Base-by-base conservation (phyloP, 2,329 filamentous ascomycete genomes). In the Aureobasidium pullulans region DNA sequence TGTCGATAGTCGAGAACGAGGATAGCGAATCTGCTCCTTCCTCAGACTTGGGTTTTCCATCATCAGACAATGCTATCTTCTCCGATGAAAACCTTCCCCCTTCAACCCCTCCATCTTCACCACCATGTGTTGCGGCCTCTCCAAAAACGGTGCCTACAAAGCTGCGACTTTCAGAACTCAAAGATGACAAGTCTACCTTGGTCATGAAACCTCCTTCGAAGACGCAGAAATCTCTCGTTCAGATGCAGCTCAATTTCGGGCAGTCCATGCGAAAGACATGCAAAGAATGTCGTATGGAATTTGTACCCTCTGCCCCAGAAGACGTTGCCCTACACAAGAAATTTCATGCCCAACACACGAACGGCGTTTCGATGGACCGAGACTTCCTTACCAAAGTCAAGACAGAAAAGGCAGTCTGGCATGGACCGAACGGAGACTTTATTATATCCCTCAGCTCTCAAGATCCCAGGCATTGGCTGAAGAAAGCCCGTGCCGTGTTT, bases 231-330 rank as follows among this genome's bases (percentile, higher is more conserved):
- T 68, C 69, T 31, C 66, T 85, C 61, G 79, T 79, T 52, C 84
- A 86, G 67, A 83, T 83, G 75, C 81, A 84, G 64, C 77, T 86
- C 61, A 82, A 84, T 64, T 73, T 86, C 11, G 83, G 82, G 2
- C 74, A 76, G 40, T 77, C 81, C 43, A 72, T 79, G 40, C 77
- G 81, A 48, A 81, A 80, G 64, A 81, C 78, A 10, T 88, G 85
- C 70, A 73, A 75, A 39, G 75, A 73, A 2, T 88, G 85, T 65
- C 81, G 82, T 1, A 88, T 88, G 85, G 82, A 85, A 57, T 88
- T 87, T 64, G 78, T 84, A 36, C 81, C 83, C 4, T 85, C 84
- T 0, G 81, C 81, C 52, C 71, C 75, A 6, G 83, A 86, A 65
- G 85, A 88, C 65, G 74, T 77, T n/a, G 79, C 78, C 6, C 67